Evolutionary conservation across 2,329 filamentous ascomycete species (phyloP), one percentile per base, ranked within the genome.

Genomic region (Zymoseptoria ardabiliae): DNA sequence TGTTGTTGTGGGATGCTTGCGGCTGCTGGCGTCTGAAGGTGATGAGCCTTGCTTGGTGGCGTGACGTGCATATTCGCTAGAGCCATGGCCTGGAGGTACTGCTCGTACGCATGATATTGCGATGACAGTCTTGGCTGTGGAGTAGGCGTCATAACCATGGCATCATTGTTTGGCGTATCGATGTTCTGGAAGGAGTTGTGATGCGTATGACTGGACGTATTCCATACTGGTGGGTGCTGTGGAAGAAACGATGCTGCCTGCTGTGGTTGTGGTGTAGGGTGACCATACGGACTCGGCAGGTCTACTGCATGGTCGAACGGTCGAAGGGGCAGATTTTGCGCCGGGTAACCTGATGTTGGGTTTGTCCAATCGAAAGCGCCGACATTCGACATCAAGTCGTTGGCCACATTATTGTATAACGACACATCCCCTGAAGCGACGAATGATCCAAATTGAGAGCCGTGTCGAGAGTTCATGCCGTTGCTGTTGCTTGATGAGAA

Each of bases 381-480:
- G 20, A 53, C 51, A 28, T 53, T 53, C 17, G 51, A 53, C 11
- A 53, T 19, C n/a, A 53, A 19, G 11, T 53, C 51, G 5, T 53
- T 28, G 51, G 22, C 28, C 22, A 28, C n/a, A 10, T 28, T 53
- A 3, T 23, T 19, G 28, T 25, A 23, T 10, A 10, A 28, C 13
- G 22, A 9, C 22, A 53, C n/a, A 13, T 53, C 51, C 11, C 53
- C 49, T 19, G 56, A 56, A 8, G 59, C 22, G 45, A 13, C 48
- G 28, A 53, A 58, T 13, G 56, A 57, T 10, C 30, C 21, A 48
- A 49, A 56, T 19, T 22, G 49, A 22, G 28, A 25, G 13, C 22
- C 6, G 41, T 61, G 58, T 45, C 35, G 35, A n/a, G 35, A 17
- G 21, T 61, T 58, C 59, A 66, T 63, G 50, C 53, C 57, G 35